Conservation (phyloP, 164 flowering plant genomes). For the Chimonanthus salicifolius region DNA sequence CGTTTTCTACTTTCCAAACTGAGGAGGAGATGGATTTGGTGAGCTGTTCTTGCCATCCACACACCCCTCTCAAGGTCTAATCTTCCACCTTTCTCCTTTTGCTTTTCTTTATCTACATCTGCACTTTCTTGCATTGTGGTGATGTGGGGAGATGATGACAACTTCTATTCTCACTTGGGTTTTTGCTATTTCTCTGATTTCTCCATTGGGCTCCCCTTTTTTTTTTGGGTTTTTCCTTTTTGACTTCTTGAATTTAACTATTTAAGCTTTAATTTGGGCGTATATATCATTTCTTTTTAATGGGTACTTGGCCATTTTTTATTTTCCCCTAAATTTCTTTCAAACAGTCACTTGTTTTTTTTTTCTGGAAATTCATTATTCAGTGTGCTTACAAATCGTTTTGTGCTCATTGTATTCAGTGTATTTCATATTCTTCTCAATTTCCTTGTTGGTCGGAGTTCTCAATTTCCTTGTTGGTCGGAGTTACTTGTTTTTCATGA, state of each 20-base stretch:
- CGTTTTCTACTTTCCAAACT: neutral
- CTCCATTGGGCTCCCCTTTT: neutral
- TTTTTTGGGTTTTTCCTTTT: neutral
- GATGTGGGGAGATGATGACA: neutral
- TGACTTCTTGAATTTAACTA: neutral
- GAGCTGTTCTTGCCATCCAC: constrained; percentile 8
- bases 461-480: too few species aligned
- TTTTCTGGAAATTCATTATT: neutral
- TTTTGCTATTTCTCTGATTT: neutral
- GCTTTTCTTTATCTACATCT: neutral
- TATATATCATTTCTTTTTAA: too few species aligned
- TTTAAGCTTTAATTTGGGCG: neutral
- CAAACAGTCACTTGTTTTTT: neutral
- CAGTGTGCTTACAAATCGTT: neutral
- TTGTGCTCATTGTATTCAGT: too few species aligned
- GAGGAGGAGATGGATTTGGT: constrained; percentile 10
- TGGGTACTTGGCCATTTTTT: neutral
- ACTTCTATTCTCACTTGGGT: neutral
- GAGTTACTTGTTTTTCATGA: too few species aligned
- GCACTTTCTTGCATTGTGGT: neutral
- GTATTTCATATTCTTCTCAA: too few species aligned
- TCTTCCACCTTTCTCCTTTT: neutral
- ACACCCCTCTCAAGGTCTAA: constrained; percentile 17
- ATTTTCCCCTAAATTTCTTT: neutral
- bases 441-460: too few species aligned